A percentile compares a stretch with the other conserved stretches of the same genome.
phyloP scores from a whole-genome alignment of 768 basidiomycete species.

The Inosperma sp. region DNA sequence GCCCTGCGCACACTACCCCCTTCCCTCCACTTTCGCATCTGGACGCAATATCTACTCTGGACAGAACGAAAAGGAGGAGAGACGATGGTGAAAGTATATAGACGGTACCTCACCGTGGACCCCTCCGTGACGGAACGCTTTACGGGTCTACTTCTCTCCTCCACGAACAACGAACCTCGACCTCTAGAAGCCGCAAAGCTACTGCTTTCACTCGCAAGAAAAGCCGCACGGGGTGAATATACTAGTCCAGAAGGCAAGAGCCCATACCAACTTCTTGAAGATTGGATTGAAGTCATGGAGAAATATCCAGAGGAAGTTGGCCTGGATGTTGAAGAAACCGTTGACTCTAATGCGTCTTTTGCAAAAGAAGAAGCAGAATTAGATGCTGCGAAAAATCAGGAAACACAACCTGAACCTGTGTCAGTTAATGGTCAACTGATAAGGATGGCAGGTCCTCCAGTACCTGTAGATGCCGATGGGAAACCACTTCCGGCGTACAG shows the following conservation, averaged over 20 bases:
- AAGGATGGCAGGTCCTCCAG: conserved; percentile 64
- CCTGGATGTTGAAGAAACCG: conserved; percentile 72
- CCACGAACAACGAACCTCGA: conserved; percentile 52
- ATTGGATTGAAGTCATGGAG: conserved; percentile 91
- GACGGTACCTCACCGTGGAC: conserved; percentile 83
- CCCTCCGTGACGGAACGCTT: conserved; percentile 79
- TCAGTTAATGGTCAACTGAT: conserved; percentile 60
- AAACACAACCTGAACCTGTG: conserved; percentile 33
- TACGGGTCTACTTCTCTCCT: conserved; percentile 61
- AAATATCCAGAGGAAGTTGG: conserved; percentile 90
- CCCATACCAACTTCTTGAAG: conserved; percentile 87
- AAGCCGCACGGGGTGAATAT: conserved; percentile 80
- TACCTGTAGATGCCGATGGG: conserved; percentile 47
- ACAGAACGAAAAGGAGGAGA: conserved; percentile 76
- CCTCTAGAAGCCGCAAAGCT: conserved; percentile 94
- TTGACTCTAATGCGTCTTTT: conserved; percentile 48
- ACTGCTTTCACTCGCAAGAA: conserved; percentile 75
- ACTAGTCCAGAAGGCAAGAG: conserved; percentile 89
- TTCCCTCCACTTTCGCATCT: conserved; percentile 85
- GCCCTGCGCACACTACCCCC: conserved; percentile 91
- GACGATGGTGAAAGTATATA: conserved; percentile 79
- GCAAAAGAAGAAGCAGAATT: conserved; percentile 47
- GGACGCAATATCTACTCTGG: conserved; percentile 92
- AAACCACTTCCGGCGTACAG: conserved; percentile 54
- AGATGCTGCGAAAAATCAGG: conserved; percentile 28